Evolutionary conservation across 2,329 filamentous ascomycete species (phyloP).

Genomic region (Sphaceloma murrayae): DNA sequence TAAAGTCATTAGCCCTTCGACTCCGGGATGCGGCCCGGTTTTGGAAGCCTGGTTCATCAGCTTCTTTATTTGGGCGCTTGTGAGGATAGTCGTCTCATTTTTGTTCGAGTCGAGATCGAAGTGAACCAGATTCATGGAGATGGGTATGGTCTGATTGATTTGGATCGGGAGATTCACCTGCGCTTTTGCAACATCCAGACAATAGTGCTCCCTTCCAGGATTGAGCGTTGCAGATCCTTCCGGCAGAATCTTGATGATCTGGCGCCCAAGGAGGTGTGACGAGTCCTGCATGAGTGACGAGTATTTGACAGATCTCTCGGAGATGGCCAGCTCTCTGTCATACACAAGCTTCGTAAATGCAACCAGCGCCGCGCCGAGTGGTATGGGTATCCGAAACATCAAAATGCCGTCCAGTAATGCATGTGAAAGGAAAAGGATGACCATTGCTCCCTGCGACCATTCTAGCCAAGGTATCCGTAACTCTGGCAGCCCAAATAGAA

Average conservation of each 20-base stretch:
- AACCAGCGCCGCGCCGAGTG: constrained; percentile 62
- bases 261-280: constrained; percentile 87
- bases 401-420: constrained; percentile 68
- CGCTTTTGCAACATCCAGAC: constrained; percentile 56
- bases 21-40: constrained; percentile 47
- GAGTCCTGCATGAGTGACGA: constrained; percentile 81
- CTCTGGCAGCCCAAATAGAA: constrained; percentile 76
- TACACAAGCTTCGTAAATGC: constrained; percentile 72
- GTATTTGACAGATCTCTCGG: constrained; percentile 85
- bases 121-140: constrained; percentile 78
- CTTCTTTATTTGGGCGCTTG: constrained; percentile 62
- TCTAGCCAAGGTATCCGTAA: constrained; percentile 95
- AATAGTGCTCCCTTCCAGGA: constrained; percentile 69
- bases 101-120: constrained; percentile 71
- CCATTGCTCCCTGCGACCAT: constrained; percentile 66
- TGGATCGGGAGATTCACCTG: constrained; percentile 66
- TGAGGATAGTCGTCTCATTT: constrained; percentile 71
- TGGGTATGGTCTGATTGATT: constrained; percentile 87
- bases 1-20: constrained; percentile 40
- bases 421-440: constrained; percentile 62
- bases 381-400: constrained; percentile 83
- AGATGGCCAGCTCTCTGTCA: constrained; percentile 85
- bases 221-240: constrained; percentile 88
- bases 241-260: constrained; percentile 94
- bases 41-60: constrained; percentile 58